phyloP scores from a whole-genome alignment of 2,329 filamentous ascomycete species.

The Penicillium oxalicum region DNA sequence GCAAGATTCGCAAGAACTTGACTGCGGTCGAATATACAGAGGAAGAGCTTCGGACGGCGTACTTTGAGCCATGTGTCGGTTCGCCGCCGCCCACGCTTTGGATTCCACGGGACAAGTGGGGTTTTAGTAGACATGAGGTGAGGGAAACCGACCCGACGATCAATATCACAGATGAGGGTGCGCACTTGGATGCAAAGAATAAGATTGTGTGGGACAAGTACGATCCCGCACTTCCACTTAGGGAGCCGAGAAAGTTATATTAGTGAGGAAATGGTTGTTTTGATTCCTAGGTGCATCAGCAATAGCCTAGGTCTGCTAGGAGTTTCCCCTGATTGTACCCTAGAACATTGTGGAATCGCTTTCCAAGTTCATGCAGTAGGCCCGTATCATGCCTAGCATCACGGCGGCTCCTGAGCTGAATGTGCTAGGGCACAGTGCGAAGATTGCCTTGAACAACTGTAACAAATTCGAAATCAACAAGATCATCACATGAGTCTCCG shows the following conservation, averaged over 20 bases:
- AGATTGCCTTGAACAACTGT: too few species aligned
- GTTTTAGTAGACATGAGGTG: slow-evolving; percentile 70
- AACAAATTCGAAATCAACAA: too few species aligned
- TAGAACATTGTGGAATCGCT: too few species aligned
- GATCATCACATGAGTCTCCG: too few species aligned
- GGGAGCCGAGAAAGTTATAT: slow-evolving; percentile 49
- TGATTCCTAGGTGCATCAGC: neutral
- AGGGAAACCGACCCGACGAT: slow-evolving; percentile 65
- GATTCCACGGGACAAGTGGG: slow-evolving; percentile 71
- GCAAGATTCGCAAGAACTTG: slow-evolving; percentile 57
- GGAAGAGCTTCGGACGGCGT: slow-evolving; percentile 60
- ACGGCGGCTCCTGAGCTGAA: too few species aligned
- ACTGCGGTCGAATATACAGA: slow-evolving; percentile 56
- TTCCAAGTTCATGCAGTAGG: too few species aligned
- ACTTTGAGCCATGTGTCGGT: slow-evolving; percentile 65
- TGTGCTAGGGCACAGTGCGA: too few species aligned
- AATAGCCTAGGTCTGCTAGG: too few species aligned
- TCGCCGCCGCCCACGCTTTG: slow-evolving; percentile 62
- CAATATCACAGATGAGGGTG: slow-evolving; percentile 72
- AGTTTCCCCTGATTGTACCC: too few species aligned
- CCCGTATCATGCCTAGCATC: too few species aligned
- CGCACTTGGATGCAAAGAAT: slow-evolving; percentile 64
- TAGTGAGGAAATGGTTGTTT: slow-evolving; percentile 16
- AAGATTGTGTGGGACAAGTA: slow-evolving; percentile 57
- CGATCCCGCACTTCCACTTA: slow-evolving; percentile 51